These are phyloP conservation scores for Gossypium sturtianum DNA, from an alignment of 345 rosid species.

Conservation along the genomic window DNA sequence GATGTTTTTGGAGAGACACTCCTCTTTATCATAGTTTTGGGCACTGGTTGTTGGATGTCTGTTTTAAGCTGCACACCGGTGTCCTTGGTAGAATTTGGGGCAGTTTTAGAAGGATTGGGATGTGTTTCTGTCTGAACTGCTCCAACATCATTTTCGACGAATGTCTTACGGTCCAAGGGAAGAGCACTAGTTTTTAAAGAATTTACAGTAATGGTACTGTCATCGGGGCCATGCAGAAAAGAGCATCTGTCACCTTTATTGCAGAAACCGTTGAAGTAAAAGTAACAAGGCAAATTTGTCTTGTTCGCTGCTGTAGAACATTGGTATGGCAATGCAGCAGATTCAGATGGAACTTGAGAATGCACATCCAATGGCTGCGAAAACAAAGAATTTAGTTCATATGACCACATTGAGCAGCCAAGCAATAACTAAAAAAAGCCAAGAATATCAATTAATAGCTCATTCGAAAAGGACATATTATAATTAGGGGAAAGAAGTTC, in stretches of 20 bases:
- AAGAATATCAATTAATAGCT: conserved; percentile 1
- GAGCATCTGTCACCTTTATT: conserved; percentile 47
- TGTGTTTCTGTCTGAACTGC: conserved; percentile 5
- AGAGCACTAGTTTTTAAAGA: conserved; percentile 16
- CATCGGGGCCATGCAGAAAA: conserved; percentile 38
- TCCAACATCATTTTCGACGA: conserved; percentile 4
- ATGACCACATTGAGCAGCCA: neutral
- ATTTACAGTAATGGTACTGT: conserved; percentile 17
- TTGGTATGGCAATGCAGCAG: conserved; percentile 13
- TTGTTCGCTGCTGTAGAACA: conserved; percentile 25
- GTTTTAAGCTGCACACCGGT: conserved; percentile 8
- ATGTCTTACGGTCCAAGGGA: conserved; percentile 17
- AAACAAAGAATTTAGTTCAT: neutral
- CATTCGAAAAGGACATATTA: neutral
- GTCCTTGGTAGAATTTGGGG: conserved; percentile 14
- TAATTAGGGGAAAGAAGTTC: neutral
- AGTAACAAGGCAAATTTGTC: conserved; percentile 38
- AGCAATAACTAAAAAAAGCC: neutral
- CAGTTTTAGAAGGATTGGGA: conserved; percentile 12
- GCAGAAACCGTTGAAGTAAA: conserved; percentile 47
- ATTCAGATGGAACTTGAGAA: conserved; percentile 24
- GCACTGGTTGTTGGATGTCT: conserved; percentile 20
- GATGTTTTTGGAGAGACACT: conserved; percentile 18
- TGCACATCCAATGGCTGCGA: conserved; percentile 50
- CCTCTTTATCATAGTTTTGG: conserved; percentile 11